Conservation (phyloP, 2,329 filamentous ascomycete species). For the Sporothrix brunneoviolacea region DNA sequence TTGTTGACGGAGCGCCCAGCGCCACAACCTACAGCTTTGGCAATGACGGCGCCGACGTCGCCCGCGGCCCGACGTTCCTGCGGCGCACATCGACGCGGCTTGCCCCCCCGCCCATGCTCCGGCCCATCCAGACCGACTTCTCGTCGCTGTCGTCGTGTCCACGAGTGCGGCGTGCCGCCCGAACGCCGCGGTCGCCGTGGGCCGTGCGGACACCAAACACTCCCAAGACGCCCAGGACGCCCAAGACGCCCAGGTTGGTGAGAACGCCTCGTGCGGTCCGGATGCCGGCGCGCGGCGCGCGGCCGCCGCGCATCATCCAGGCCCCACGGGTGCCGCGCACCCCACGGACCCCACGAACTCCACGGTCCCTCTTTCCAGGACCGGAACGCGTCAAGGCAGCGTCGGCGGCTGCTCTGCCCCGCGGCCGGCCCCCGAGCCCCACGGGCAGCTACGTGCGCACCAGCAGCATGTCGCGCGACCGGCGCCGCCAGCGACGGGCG, state of each 20-base stretch:
- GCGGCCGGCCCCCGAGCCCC: conserved; percentile 1
- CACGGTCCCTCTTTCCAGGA: neutral
- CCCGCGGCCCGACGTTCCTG: neutral
- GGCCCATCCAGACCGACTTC: conserved; percentile 1
- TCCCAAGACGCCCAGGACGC: neutral
- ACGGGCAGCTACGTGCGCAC: conserved; percentile 10
- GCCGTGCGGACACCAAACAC: neutral
- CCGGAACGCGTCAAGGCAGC: no score
- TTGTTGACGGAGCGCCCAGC: no score
- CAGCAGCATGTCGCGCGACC: neutral
- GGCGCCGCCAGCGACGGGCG: neutral
- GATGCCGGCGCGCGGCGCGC: neutral
- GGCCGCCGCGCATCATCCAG: neutral
- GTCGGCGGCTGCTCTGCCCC: neutral
- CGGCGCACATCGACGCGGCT: neutral
- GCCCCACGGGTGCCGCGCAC: neutral
- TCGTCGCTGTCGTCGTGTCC: neutral
- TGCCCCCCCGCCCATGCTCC: neutral
- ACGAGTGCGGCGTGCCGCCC: neutral
- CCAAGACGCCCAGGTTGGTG: neutral
- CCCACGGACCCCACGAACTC: neutral
- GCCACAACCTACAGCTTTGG: neutral
- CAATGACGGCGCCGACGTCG: neutral
- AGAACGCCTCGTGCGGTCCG: neutral
- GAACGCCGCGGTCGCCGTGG: neutral